Evolutionary conservation across 139 green algal species (phyloP).

Genomic region (Pseudopediastrum boryanum): DNA sequence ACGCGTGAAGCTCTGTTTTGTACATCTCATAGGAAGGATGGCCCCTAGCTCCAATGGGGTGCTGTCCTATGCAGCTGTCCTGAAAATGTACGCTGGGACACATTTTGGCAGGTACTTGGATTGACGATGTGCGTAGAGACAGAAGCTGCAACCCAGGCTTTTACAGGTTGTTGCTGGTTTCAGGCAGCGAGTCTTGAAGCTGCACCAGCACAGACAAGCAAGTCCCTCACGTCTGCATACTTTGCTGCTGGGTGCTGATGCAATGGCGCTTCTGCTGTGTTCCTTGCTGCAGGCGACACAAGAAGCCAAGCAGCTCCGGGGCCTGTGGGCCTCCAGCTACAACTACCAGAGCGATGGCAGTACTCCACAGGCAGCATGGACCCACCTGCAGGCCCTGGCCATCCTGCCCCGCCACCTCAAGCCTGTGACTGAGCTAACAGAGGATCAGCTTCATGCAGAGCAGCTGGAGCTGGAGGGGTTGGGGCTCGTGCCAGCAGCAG

Average conservation of each 20-base stretch:
- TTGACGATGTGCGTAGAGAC: neutral
- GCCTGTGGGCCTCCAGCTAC: constrained; percentile 30
- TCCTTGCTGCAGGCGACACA: constrained; percentile 21
- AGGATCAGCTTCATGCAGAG: neutral
- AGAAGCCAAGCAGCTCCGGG: constrained; percentile 20
- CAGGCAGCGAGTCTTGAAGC: neutral
- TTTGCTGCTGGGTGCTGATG: too few relatives aligned
- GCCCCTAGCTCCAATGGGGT: too few relatives aligned
- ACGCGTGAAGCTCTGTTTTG: too few relatives aligned
- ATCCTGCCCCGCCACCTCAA: too few relatives aligned
- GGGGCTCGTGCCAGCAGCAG: too few relatives aligned
- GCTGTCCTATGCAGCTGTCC: too few relatives aligned
- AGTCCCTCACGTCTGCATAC: neutral
- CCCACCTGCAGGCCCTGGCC: constrained; percentile 25
- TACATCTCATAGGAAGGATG: too few relatives aligned
- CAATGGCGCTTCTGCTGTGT: neutral
- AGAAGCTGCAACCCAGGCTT: neutral
- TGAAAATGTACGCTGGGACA: too few relatives aligned
- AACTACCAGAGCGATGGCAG: constrained; percentile 21
- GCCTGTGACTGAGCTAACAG: constrained; percentile 1
- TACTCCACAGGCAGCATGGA: constrained; percentile 22
- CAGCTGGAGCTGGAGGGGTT: too few relatives aligned
- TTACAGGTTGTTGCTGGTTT: neutral
- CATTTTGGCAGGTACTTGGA: neutral
- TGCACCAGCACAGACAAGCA: neutral